A percentile compares a stretch with the other conserved stretches of the same genome.
These are phyloP conservation scores for Cystobasidium slooffiae DNA, from an alignment of 1,284 basidiomycete species.

Conservation along the genomic window DNA sequence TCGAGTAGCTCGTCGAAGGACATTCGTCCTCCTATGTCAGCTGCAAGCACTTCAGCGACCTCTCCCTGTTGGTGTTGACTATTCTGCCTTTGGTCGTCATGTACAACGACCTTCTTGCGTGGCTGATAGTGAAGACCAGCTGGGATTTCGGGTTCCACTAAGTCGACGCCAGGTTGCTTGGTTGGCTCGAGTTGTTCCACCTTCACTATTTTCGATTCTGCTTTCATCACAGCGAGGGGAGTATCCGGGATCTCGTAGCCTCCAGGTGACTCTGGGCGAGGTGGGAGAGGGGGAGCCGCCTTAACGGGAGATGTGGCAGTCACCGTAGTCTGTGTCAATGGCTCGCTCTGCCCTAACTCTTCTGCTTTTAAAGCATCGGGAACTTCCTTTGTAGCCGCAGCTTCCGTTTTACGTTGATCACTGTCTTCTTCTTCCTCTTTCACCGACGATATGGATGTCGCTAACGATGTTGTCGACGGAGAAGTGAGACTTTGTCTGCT, in stretches of 20 bases:
- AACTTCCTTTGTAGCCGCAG: no score
- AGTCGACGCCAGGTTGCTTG: not conserved
- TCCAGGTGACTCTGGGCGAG: constrained; percentile 25
- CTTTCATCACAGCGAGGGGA: not conserved
- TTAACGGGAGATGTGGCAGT: not conserved
- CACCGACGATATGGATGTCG: constrained; percentile 8
- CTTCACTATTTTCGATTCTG: not conserved
- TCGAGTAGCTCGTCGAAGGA: constrained; percentile 37
- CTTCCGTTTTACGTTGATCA: no score
- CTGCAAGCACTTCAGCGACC: not conserved
- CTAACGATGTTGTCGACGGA: constrained; percentile 10
- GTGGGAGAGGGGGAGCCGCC: constrained; percentile 20
- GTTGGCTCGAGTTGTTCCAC: not conserved
- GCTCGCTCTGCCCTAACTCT: not conserved
- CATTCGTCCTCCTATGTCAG: constrained; percentile 24
- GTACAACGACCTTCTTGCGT: constrained; percentile 2
- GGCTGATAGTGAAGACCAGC: constrained; percentile 26
- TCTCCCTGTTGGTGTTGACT: constrained; percentile 8
- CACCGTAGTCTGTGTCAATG: not conserved
- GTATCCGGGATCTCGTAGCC: constrained; percentile 27
- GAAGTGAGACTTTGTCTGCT: constrained; percentile 11
- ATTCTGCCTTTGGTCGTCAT: not conserved
- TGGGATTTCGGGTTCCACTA: not conserved
- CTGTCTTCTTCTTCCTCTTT: constrained; percentile 8
- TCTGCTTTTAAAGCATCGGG: no score